These are phyloP conservation scores for Ampelomyces quisqualis DNA, from an alignment of 2,329 filamentous ascomycete genomes.

Conservation along the genomic window DNA sequence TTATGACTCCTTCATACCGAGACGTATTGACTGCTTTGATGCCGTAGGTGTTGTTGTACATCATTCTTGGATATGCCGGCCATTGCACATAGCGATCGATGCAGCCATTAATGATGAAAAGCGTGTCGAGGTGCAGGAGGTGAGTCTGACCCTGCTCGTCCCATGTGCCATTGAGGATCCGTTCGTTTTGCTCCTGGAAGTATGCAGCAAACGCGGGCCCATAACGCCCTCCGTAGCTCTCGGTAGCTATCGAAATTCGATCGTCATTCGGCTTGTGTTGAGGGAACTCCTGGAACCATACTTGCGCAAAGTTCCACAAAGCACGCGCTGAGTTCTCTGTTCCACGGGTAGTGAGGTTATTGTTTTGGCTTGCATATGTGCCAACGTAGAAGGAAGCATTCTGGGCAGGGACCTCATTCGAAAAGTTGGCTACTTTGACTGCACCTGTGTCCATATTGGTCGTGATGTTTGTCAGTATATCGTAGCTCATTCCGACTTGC, in stretches of 20 bases:
- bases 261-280: constrained; percentile 61
- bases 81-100: constrained; percentile 54
- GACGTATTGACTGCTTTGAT: constrained; percentile 54
- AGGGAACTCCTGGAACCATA: constrained; percentile 65
- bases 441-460: constrained; percentile 27
- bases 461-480: constrained; percentile 42
- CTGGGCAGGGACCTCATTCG: constrained; percentile 44
- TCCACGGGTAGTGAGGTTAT: constrained; percentile 50
- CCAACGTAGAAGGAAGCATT: constrained; percentile 57
- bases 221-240: constrained; percentile 60
- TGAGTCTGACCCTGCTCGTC: constrained; percentile 38
- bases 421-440: constrained; percentile 33
- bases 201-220: constrained; percentile 58
- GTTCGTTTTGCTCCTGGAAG: constrained; percentile 59
- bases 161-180: constrained; percentile 48
- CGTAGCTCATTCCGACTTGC: constrained; percentile 59
- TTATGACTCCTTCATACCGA: constrained; percentile 49
- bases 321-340: constrained; percentile 57
- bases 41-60: constrained; percentile 62
- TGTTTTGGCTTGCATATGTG: constrained; percentile 52
- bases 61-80: constrained; percentile 52
- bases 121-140: constrained; percentile 50
- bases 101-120: constrained; percentile 60
- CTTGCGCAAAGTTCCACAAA: constrained; percentile 60
- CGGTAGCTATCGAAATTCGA: constrained; percentile 53